These are phyloP conservation scores for Vanrija pseudolonga DNA, from an alignment of 1,284 basidiomycete species.

Conservation along the genomic window DNA sequence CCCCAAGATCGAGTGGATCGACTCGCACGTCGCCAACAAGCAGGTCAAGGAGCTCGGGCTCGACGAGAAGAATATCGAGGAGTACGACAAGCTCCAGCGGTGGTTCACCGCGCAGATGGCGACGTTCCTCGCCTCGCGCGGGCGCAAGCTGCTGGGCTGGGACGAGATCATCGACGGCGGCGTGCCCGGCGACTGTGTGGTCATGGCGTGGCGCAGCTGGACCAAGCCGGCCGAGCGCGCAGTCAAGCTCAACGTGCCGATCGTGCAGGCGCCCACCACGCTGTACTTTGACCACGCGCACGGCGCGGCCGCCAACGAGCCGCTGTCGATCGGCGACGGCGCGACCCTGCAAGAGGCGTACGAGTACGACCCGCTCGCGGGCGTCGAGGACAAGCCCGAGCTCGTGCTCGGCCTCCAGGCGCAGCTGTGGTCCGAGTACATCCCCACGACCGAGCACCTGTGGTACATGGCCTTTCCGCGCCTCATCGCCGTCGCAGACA, in stretches of 20 bases:
- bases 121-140: conserved; percentile 4
- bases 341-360: conserved; percentile 14
- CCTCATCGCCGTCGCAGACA: conserved; percentile 16
- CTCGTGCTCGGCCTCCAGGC: conserved; percentile 17
- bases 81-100: conserved; percentile 14
- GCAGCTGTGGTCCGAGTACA: conserved; percentile 20
- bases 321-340: conserved; percentile 9
- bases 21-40: not conserved
- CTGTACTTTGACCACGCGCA: conserved; percentile 21
- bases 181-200: conserved; percentile 7
- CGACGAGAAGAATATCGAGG: not conserved
- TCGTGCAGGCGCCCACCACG: conserved; percentile 10
- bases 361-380: conserved; percentile 9
- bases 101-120: conserved; percentile 14
- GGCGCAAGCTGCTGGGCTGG: conserved; percentile 17
- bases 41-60: conserved; percentile 9
- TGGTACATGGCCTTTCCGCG: conserved; percentile 22
- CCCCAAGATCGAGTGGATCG: conserved; percentile 18
- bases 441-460: conserved; percentile 9
- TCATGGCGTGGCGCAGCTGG: conserved; percentile 18
- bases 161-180: conserved; percentile 24
- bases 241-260: conserved; percentile 4
- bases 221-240: conserved; percentile 3
- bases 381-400: conserved; percentile 2
- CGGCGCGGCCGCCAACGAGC: conserved; percentile 7